A percentile compares a stretch with the other conserved stretches of the same genome.
phyloP scores from a whole-genome alignment of 108 stramenopile genomes.

The Fragilaria crotonensis region DNA sequence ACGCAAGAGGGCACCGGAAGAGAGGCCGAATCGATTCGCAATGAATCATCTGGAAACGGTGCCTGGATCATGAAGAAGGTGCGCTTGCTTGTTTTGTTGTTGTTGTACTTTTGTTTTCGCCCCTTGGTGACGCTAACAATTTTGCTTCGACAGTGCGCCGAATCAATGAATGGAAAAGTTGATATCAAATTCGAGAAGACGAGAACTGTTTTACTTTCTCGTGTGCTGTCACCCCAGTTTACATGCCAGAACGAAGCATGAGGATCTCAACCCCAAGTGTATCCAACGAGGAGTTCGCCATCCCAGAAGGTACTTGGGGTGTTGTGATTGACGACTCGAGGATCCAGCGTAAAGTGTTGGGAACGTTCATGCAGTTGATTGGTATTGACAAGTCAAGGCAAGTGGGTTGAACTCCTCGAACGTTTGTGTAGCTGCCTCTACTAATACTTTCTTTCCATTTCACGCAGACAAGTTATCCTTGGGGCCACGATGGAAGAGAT shows the following conservation, averaged over 20 bases:
- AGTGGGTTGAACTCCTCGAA: too few species aligned
- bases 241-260: neutral
- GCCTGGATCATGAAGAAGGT: slow-evolving; percentile 62
- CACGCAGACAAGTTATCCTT: slow-evolving; percentile 26
- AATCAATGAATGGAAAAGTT: slow-evolving; percentile 46
- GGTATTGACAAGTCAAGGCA: slow-evolving; percentile 28
- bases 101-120: too few species aligned
- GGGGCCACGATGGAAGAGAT: slow-evolving; percentile 46
- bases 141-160: too few species aligned
- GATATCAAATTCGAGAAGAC: slow-evolving; percentile 40
- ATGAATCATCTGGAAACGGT: slow-evolving; percentile 36
- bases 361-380: slow-evolving; percentile 36
- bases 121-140: too few species aligned
- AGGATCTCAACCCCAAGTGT: slow-evolving; percentile 6
- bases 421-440: neutral
- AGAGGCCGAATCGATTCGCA: slow-evolving; percentile 4
- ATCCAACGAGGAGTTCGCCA: slow-evolving; percentile 17
- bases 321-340: slow-evolving; percentile 66
- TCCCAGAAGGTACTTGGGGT: slow-evolving; percentile 54
- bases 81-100: slow-evolving; percentile 33
- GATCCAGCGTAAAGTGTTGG: slow-evolving; percentile 58
- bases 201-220: slow-evolving; percentile 34
- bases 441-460: slow-evolving; percentile 34
- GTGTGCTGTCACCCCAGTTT: slow-evolving; percentile 10
- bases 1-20: slow-evolving; percentile 17